These are phyloP conservation scores for Aspergillus sp. DNA, from an alignment of 2,329 filamentous ascomycete species.

Conservation along the genomic window DNA sequence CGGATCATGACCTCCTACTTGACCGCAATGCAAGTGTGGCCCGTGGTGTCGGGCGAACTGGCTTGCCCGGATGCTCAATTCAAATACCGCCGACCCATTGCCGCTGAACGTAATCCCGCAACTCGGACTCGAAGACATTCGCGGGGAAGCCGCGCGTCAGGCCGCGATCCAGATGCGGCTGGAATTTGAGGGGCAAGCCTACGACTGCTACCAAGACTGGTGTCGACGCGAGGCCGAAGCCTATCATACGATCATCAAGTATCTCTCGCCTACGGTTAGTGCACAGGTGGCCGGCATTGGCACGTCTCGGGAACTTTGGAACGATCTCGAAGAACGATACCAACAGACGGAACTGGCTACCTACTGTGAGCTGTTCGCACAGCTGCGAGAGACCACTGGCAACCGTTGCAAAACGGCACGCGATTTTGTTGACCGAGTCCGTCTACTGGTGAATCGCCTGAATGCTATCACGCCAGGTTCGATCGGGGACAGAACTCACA, in stretches of 20 bases:
- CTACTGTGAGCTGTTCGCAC: slow-evolving; percentile 3
- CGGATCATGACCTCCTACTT: not conserved
- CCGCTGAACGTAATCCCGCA: too few species aligned
- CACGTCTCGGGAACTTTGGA: slow-evolving; percentile 1
- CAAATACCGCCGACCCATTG: too few species aligned
- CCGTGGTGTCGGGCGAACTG: not conserved
- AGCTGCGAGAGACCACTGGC: slow-evolving; percentile 1
- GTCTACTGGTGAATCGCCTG: too few species aligned
- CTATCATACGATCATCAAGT: too few species aligned
- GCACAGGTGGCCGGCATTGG: slow-evolving; percentile 2
- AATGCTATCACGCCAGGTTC: slow-evolving; percentile 1
- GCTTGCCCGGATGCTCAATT: not conserved
- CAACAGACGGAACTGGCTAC: slow-evolving; percentile 5
- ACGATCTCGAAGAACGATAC: slow-evolving; percentile 3
- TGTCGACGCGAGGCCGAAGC: too few species aligned
- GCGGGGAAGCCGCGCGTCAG: too few species aligned
- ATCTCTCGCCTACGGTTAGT: slow-evolving; percentile 3
- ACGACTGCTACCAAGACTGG: too few species aligned
- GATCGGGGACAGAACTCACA: slow-evolving; percentile 1
- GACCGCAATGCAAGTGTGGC: not conserved
- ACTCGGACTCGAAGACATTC: slow-evolving; percentile 1
- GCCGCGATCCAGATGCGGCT: too few species aligned
- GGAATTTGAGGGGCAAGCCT: too few species aligned
- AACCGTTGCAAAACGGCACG: slow-evolving; percentile 1
- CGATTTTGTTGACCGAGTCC: slow-evolving; percentile 2